Conservation (phyloP, 78 protist species). For the Creolimax fragrantissima region DNA sequence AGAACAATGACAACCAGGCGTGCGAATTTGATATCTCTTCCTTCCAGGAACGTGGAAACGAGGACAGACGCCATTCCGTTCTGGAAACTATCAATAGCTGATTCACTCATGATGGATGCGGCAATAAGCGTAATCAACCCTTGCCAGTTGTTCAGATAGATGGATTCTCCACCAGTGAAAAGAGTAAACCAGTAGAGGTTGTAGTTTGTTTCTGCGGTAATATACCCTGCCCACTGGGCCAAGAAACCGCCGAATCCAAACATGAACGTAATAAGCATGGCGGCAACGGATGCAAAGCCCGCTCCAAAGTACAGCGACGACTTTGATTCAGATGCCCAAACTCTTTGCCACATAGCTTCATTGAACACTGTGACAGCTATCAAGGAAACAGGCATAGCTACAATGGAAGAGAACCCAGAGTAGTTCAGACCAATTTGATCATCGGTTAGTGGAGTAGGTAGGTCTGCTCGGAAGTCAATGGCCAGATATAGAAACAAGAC, state of each 20-base stretch:
- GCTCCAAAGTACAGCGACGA: slow-evolving; percentile 8
- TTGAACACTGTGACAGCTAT: not conserved
- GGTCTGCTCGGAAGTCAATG: not conserved
- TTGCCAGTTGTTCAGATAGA: not conserved
- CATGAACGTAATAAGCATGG: not conserved
- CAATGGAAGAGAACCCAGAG: slow-evolving; percentile 19
- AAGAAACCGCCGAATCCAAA: slow-evolving; percentile 6
- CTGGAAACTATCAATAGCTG: not conserved
- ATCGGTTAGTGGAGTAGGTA: not conserved
- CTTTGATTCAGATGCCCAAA: slow-evolving; percentile 19
- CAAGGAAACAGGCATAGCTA: slow-evolving; percentile 17
- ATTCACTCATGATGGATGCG: not conserved
- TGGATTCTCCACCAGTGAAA: not conserved
- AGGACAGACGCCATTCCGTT: not conserved
- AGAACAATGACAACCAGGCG: not conserved
- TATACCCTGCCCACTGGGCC: not conserved
- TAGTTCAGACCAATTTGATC: not conserved
- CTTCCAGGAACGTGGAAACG: not conserved
- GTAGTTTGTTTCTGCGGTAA: not conserved
- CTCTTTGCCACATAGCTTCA: slow-evolving; percentile 30
- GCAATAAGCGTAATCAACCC: not conserved
- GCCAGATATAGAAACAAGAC: not conserved
- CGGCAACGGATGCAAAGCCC: not conserved
- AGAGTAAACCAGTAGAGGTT: slow-evolving; percentile 9
- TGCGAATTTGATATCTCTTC: not conserved